Percentiles rank a stretch among this genome's conserved stretches.
phyloP scores from a whole-genome alignment of 768 basidiomycete genomes.

The Mycena polygramma region DNA sequence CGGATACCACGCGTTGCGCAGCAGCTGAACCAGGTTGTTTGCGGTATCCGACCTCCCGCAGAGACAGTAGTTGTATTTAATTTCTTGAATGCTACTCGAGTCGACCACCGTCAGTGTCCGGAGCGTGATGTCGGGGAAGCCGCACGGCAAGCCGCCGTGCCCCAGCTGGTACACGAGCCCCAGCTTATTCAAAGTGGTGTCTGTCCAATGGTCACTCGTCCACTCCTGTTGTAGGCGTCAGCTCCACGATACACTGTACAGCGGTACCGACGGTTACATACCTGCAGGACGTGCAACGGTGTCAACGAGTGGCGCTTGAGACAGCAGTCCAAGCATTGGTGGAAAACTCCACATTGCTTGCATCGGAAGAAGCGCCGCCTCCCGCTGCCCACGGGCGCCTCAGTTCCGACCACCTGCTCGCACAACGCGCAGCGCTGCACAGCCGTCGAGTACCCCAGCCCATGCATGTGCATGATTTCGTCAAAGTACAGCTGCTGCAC shows the following conservation, averaged over 20 bases:
- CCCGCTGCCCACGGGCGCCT: background rate
- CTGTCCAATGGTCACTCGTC: conserved; percentile 27
- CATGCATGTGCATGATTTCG: conserved; percentile 3
- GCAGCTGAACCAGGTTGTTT: conserved; percentile 17
- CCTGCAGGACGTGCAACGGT: conserved; percentile 10
- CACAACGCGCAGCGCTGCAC: conserved; percentile 4
- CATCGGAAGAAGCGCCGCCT: conserved; percentile 15
- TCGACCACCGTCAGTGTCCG: conserved; percentile 31
- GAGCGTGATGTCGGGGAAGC: background rate
- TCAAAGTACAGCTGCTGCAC: conserved; percentile 5
- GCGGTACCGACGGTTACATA: background rate
- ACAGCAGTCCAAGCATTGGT: conserved; percentile 21
- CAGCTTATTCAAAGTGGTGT: background rate
- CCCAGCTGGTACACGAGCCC: conserved; percentile 36
- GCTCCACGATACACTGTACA: background rate
- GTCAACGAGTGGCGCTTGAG: background rate
- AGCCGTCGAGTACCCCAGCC: background rate
- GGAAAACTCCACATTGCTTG: conserved; percentile 7
- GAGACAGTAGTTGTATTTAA: conserved; percentile 25
- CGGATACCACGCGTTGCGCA: conserved; percentile 23
- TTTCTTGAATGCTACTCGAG: conserved; percentile 20
- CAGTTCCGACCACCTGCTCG: background rate
- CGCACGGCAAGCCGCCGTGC: conserved; percentile 28
- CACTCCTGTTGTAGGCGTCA: conserved; percentile 25
- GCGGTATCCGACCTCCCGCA: conserved; percentile 16